These are phyloP conservation scores for Sporormia fimetaria DNA, from an alignment of 495 filamentous ascomycete genomes.

Conservation along the genomic window DNA sequence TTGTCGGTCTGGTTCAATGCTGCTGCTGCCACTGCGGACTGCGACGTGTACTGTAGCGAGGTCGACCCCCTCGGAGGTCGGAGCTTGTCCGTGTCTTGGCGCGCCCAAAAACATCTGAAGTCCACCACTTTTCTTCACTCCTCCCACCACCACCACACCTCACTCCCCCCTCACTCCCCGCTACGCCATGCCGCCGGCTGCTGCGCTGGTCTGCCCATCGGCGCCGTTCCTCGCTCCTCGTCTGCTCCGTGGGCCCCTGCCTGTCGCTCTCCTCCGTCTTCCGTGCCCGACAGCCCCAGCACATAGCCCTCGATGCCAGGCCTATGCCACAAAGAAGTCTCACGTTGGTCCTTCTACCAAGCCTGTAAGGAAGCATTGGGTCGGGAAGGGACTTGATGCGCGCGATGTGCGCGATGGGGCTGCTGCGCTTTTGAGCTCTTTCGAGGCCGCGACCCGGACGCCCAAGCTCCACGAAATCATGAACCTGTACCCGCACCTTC, in stretches of 20 bases:
- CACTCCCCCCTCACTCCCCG: slow-evolving; percentile 21
- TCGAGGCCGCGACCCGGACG: not conserved
- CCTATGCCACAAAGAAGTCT: not conserved
- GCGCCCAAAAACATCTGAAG: too few species aligned
- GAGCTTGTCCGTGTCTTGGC: too few species aligned
- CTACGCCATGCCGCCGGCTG: slow-evolving; percentile 6
- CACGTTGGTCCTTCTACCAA: too few species aligned
- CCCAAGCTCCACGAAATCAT: not conserved
- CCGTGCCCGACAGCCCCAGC: not conserved
- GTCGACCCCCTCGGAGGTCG: too few species aligned
- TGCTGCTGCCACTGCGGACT: too few species aligned
- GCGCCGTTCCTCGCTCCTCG: slow-evolving; percentile 19
- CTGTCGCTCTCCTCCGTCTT: not conserved
- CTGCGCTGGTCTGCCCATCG: slow-evolving; percentile 16
- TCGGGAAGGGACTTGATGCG: too few species aligned
- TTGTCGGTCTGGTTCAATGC: not conserved
- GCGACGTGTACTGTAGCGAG: too few species aligned
- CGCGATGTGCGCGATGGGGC: not conserved
- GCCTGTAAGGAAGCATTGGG: too few species aligned
- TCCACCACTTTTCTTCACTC: too few species aligned
- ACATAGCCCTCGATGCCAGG: not conserved
- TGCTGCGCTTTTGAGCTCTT: not conserved
- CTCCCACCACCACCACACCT: slow-evolving; percentile 4
- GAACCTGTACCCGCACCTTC: slow-evolving; percentile 10
- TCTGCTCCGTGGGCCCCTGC: slow-evolving; percentile 2